Base-by-base conservation (phyloP, 2,329 filamentous ascomycete genomes). In the Trichoderma semiorbis region DNA sequence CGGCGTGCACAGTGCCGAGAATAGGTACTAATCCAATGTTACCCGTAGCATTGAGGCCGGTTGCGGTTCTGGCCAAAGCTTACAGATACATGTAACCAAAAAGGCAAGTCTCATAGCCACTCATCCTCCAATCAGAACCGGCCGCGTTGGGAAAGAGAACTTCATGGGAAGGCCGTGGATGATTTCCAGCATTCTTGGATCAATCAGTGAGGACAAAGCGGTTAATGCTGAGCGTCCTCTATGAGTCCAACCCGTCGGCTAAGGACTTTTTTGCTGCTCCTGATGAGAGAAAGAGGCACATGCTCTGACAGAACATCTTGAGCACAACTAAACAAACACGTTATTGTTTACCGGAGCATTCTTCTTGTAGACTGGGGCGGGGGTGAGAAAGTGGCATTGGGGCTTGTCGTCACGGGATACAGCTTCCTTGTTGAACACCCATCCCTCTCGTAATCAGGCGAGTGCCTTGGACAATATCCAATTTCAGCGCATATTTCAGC, bases 231-330 rank as follows among this genome's bases (percentile, higher is more conserved):
- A 66, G 73, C 74, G 2, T 55, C 72, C 7, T 21, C 3, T 16
- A 8, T 18, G 26, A 18, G 50, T 73, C 26, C 69, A 77, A 72
- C 1, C 69, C 63, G 4, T 14, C n/a, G 5, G n/a, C 10, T 10
- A 21, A 43, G 7, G 39, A 10, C 3, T 18, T 4, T 43, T 18
- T 74, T 58, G 72, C 67, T 0, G 71, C 73, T 2, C 69, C 74
- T n/a, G 18, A 73, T 39, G 53, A 74, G 28, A 11, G 73, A 72
- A 24, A 76, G 50, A 14, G 26, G 63, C 5, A n/a, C 72, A 74
- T 87, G 85, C 2, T 80, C 80, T 0, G 84, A 83, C 14, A 81
- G 74, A 5, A 76, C 77, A 72, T 87, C 85, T 4, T 83, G 79
- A 71, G 82, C 78, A 72, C 86, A 87, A 24, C 69, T 84, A 86